Evolutionary conservation across 75 land plant species (phyloP).

Genomic region (Gnetum montanum): DNA sequence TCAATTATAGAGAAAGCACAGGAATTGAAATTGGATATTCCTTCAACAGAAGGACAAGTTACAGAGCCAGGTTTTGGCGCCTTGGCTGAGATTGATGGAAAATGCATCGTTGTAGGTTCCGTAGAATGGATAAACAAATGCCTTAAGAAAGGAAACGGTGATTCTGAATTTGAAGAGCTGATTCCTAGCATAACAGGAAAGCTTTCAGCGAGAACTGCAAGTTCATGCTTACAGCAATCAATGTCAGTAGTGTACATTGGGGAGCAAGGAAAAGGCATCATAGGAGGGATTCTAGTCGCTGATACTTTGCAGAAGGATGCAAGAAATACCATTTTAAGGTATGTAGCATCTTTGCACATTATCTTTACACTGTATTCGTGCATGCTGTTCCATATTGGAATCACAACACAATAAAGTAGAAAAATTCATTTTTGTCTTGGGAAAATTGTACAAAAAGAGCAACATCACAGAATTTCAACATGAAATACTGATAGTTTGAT

Average conservation of each 20-base stretch:
- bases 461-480: too few relatives aligned
- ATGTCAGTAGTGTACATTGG: conserved; percentile 85
- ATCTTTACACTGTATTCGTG: not conserved
- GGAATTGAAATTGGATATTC: conserved; percentile 29
- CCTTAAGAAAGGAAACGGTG: conserved; percentile 25
- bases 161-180: conserved; percentile 14
- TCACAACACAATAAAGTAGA: too few relatives aligned
- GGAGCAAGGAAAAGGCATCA: conserved; percentile 74
- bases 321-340: conserved; percentile 61
- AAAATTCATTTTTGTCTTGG: too few relatives aligned
- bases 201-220: conserved; percentile 1
- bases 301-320: conserved; percentile 80
- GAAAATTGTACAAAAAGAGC: too few relatives aligned
- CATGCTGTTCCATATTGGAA: too few relatives aligned
- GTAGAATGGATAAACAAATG: conserved; percentile 73
- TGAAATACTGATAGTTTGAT: too few relatives aligned
- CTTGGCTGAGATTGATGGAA: conserved; percentile 83
- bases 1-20: conserved; percentile 79
- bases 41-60: conserved; percentile 66
- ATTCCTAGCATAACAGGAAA: conserved; percentile 15
- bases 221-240: conserved; percentile 36
- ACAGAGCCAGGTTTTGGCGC: conserved; percentile 96
- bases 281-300: conserved; percentile 86
- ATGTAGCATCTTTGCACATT: not conserved
- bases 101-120: conserved; percentile 73